A percentile compares a stretch with the other conserved stretches of the same genome.
These are phyloP conservation scores for Penicillium crystallinum DNA, from an alignment of 495 filamentous ascomycete genomes.

Conservation along the genomic window DNA sequence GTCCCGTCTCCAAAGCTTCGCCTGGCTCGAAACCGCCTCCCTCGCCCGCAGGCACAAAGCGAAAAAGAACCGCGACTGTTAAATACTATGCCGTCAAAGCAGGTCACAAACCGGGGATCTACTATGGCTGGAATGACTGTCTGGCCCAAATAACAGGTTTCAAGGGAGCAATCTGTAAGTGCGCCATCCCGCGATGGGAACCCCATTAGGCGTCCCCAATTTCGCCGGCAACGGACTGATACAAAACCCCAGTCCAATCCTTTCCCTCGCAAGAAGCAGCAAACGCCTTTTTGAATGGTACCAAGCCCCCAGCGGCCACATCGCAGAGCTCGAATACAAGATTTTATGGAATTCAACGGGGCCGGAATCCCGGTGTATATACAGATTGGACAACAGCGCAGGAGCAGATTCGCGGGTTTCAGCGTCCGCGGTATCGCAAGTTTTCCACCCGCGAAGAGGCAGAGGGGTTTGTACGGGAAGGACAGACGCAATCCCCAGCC, in stretches of 20 bases:
- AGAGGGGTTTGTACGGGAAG: conserved; percentile 60
- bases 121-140: conserved; percentile 76
- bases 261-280: conserved; percentile 76
- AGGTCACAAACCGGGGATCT: conserved; percentile 80
- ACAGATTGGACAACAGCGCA: conserved; percentile 77
- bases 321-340: conserved; percentile 24
- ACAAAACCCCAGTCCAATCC: conserved; percentile 62
- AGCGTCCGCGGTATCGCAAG: conserved; percentile 72
- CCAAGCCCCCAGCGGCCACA: conserved; percentile 32
- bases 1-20: conserved; percentile 30
- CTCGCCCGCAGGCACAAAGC: conserved; percentile 51
- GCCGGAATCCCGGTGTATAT: conserved; percentile 81
- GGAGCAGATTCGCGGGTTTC: conserved; percentile 70
- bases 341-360: conserved; percentile 84
- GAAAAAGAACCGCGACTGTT: conserved; percentile 53
- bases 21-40: conserved; percentile 23
- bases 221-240: conserved; percentile 10
- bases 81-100: conserved; percentile 87
- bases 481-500: conserved; percentile 26
- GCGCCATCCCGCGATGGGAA: background rate
- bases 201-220: background rate
- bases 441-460: conserved; percentile 78
- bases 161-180: conserved; percentile 75
- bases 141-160: conserved; percentile 78
- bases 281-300: conserved; percentile 65